Percentiles rank a stretch among this genome's conserved stretches.
These are phyloP conservation scores for Scheffersomyces segobiensis DNA, from an alignment of 1,139 yeast species.

Conservation along the genomic window DNA sequence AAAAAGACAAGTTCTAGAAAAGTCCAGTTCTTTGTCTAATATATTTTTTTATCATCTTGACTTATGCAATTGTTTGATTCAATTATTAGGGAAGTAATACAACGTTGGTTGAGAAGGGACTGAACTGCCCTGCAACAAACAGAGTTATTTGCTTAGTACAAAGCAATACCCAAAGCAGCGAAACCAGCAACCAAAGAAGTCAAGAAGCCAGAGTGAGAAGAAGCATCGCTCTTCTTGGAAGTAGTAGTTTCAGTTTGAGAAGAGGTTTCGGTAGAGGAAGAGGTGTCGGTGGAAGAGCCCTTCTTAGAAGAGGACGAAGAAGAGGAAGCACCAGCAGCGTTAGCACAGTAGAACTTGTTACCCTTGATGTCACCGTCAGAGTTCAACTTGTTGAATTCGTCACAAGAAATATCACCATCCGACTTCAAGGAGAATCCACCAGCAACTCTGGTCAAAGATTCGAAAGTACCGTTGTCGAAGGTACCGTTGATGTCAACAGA, in stretches of 20 bases:
- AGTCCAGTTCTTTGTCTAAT: background rate
- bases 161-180: slow-evolving; percentile 64
- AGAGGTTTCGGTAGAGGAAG: slow-evolving; percentile 26
- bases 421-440: slow-evolving; percentile 91
- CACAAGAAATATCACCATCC: slow-evolving; percentile 78
- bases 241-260: slow-evolving; percentile 21
- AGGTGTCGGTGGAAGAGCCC: slow-evolving; percentile 26
- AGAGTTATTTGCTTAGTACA: slow-evolving; percentile 45
- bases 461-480: slow-evolving; percentile 77
- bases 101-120: background rate
- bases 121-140: background rate
- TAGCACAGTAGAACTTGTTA: slow-evolving; percentile 82
- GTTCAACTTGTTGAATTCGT: slow-evolving; percentile 66
- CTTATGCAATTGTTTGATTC: background rate
- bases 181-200: slow-evolving; percentile 57
- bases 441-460: slow-evolving; percentile 69
- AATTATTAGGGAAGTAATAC: background rate
- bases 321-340: slow-evolving; percentile 61
- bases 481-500: slow-evolving; percentile 80
- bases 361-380: slow-evolving; percentile 82
- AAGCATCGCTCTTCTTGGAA: slow-evolving; percentile 29
- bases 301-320: slow-evolving; percentile 47
- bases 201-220: slow-evolving; percentile 37
- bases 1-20: background rate
- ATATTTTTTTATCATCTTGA: background rate